Evolutionary conservation across 1,284 basidiomycete genomes (phyloP).

Genomic region (Ganoderma resinaceum): DNA sequence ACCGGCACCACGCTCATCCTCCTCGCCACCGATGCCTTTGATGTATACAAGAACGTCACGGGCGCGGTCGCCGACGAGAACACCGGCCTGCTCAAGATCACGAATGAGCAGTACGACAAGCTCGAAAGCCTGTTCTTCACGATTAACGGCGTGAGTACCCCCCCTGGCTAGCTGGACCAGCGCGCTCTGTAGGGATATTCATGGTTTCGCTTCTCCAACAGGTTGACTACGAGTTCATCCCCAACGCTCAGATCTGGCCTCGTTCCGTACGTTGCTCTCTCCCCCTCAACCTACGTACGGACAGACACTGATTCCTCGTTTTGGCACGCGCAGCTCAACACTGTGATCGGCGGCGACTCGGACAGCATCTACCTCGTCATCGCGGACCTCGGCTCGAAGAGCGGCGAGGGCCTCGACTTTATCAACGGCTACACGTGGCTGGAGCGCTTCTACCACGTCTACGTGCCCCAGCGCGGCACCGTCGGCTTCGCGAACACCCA

Average conservation of each 20-base stretch:
- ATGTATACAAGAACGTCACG: constrained; percentile 27
- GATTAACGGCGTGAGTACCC: constrained; percentile 23
- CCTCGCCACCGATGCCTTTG: constrained; percentile 25
- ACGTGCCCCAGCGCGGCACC: constrained; percentile 55
- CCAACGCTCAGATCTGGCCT: constrained; percentile 19
- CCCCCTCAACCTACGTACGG: neutral
- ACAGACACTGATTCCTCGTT: neutral
- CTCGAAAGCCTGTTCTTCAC: constrained; percentile 34
- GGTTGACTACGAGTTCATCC: constrained; percentile 10
- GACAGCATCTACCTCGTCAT: constrained; percentile 39
- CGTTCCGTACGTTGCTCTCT: constrained; percentile 12
- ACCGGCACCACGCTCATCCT: constrained; percentile 4
- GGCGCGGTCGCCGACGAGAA: constrained; percentile 26
- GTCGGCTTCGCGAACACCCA: constrained; percentile 53
- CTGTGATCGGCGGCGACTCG: constrained; percentile 36
- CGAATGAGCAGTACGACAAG: constrained; percentile 23
- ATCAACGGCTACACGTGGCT: constrained; percentile 43
- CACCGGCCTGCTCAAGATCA: constrained; percentile 32
- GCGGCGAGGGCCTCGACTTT: constrained; percentile 39
- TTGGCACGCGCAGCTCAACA: constrained; percentile 44
- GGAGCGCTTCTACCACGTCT: constrained; percentile 73
- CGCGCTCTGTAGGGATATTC: neutral
- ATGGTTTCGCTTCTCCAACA: neutral
- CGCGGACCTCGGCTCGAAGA: constrained; percentile 28
- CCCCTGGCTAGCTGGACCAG: neutral